These are phyloP conservation scores for Globisporangium cystogenes DNA, from an alignment of 352 stramenopile species.

Conservation along the genomic window DNA sequence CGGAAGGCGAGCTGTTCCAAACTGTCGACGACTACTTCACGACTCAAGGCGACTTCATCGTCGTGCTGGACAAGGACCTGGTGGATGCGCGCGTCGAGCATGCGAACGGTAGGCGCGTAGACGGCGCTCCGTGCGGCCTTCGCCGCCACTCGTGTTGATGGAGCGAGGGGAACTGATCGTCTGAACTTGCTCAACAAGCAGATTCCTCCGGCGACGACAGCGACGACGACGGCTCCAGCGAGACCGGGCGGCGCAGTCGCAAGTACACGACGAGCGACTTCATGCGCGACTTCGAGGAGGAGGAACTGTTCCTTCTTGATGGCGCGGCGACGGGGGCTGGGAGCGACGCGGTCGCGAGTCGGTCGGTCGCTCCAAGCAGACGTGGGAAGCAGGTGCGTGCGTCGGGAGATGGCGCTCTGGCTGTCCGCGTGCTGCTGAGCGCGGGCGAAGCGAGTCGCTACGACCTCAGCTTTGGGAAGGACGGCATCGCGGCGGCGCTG, in stretches of 20 bases:
- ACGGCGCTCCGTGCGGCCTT: not conserved
- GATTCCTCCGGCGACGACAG: conserved; percentile 38
- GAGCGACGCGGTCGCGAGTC: conserved; percentile 11
- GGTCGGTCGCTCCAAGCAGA: not conserved
- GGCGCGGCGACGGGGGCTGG: conserved; percentile 15
- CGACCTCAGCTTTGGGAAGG: conserved; percentile 57
- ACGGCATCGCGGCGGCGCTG: conserved; percentile 54
- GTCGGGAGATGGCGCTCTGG: conserved; percentile 13
- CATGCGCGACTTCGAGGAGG: conserved; percentile 75
- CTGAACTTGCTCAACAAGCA: not conserved
- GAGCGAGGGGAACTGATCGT: too few species aligned
- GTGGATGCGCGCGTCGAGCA: conserved; percentile 12
- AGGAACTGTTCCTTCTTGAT: conserved; percentile 36
- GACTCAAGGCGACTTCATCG: conserved; percentile 30
- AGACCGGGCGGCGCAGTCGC: conserved; percentile 31
- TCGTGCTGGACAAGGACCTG: conserved; percentile 15
- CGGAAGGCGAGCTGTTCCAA: conserved; percentile 3
- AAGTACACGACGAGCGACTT: conserved; percentile 78
- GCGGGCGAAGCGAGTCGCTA: conserved; percentile 50
- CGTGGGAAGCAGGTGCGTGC: conserved; percentile 9
- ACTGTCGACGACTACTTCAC: conserved; percentile 68
- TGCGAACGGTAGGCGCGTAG: conserved; percentile 14
- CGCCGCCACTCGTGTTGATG: not conserved
- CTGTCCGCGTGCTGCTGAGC: conserved; percentile 50
- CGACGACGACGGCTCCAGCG: conserved; percentile 32